Evolutionary conservation across 2,329 filamentous ascomycete genomes (phyloP).

Genomic region (Penicillium verrucosum): DNA sequence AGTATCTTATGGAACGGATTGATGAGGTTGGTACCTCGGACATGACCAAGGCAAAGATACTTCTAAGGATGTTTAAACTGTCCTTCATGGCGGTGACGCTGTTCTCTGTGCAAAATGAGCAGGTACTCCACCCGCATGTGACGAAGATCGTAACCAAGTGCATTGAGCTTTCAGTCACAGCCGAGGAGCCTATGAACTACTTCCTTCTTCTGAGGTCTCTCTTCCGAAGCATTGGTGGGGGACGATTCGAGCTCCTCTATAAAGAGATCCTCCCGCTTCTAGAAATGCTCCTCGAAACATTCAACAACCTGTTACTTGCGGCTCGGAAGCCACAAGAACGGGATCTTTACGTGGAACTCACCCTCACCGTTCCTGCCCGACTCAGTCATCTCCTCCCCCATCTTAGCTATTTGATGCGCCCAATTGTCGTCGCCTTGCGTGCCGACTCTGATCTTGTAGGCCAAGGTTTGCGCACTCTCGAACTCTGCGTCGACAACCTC

Average conservation of each 20-base stretch:
- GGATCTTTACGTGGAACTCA: conserved; percentile 95
- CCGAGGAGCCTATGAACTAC: conserved; percentile 98
- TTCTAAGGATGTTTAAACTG: conserved; percentile 92
- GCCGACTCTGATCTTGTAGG: conserved; percentile 91
- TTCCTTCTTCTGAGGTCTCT: conserved; percentile 88
- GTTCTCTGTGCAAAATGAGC: conserved; percentile 91
- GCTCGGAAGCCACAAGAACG: conserved; percentile 86
- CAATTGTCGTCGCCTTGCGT: conserved; percentile 88
- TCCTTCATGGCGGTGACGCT: conserved; percentile 99
- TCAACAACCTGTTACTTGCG: conserved; percentile 89
- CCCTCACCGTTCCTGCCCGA: conserved; percentile 88
- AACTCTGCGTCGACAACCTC: conserved; percentile 96
- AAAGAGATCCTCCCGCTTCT: conserved; percentile 95
- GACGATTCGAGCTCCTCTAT: conserved; percentile 95
- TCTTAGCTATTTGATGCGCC: conserved; percentile 93
- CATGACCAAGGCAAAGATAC: conserved; percentile 85
- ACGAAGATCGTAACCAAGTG: conserved; percentile 97
- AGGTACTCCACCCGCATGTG: conserved; percentile 90
- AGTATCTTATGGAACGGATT: conserved; percentile 95
- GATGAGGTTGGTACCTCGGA: conserved; percentile 91
- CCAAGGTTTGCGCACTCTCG: conserved; percentile 86
- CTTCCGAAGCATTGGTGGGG: conserved; percentile 94
- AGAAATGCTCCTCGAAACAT: conserved; percentile 94
- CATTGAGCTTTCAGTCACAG: conserved; percentile 91
- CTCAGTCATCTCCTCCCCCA: conserved; percentile 94